phyloP scores from a whole-genome alignment of 164 flowering plant species.

The Sedum album region DNA sequence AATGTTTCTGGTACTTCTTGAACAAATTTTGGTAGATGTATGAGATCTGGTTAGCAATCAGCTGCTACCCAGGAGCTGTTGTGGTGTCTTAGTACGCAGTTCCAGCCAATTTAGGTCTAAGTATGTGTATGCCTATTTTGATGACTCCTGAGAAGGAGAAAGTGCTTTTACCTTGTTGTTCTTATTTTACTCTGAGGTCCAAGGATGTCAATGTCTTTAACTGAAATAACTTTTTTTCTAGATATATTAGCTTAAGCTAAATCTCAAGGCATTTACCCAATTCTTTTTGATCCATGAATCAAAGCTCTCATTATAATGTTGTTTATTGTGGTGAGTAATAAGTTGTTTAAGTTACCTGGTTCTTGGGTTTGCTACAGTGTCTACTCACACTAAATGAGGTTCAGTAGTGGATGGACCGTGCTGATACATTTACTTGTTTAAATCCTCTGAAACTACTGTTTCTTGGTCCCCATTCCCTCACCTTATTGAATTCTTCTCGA shows the following conservation, averaged over 20 bases:
- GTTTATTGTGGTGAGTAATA: not conserved
- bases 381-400: not conserved
- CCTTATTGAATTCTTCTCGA: slow-evolving; percentile 3
- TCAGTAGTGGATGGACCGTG: slow-evolving; percentile 3
- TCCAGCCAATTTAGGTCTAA: not conserved
- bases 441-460: not conserved
- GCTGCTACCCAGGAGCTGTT: not conserved
- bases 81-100: not conserved
- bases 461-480: not conserved
- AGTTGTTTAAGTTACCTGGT: not conserved
- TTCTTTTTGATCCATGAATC: not conserved
- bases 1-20: not conserved
- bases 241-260: not conserved
- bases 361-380: not conserved
- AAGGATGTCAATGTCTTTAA: not conserved
- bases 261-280: not conserved
- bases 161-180: not conserved
- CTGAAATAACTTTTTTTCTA: not conserved
- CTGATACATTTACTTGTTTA: not conserved
- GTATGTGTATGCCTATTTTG: not conserved
- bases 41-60: not conserved
- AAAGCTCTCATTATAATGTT: not conserved
- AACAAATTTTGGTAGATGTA: not conserved
- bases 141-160: not conserved
- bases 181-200: not conserved